Evolutionary conservation across 148 eudicot genomes (phyloP).

Genomic region (Camellia lanceoleosa): DNA sequence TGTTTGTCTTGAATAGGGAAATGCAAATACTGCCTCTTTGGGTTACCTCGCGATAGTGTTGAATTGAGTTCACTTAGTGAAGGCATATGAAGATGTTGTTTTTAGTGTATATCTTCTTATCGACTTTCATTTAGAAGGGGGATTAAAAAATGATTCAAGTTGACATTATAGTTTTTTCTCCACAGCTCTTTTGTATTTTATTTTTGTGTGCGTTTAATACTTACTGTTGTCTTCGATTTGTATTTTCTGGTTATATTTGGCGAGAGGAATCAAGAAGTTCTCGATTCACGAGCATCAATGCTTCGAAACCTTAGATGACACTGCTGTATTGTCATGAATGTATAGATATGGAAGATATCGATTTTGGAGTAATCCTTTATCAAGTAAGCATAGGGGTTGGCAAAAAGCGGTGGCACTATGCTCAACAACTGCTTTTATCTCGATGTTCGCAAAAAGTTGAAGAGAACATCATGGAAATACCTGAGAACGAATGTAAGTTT

Average conservation of each 20-base stretch:
- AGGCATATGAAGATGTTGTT: no score
- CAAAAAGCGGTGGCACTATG: constrained; percentile 94
- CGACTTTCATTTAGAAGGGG: not conserved
- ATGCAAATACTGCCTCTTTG: no score
- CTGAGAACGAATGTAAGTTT: constrained; percentile 79
- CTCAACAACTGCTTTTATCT: constrained; percentile 70
- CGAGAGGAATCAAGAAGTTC: not conserved
- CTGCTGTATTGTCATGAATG: constrained; percentile 5
- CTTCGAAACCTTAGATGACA: not conserved
- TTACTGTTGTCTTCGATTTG: not conserved
- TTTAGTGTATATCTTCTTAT: not conserved
- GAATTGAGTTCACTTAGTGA: no score
- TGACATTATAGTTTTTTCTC: not conserved
- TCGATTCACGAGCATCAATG: not conserved
- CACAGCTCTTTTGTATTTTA: not conserved
- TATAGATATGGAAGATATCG: constrained; percentile 87
- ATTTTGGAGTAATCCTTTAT: constrained; percentile 66
- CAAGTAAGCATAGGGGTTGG: constrained; percentile 68
- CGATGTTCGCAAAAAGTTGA: constrained; percentile 75
- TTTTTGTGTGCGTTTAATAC: not conserved
- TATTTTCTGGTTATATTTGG: not conserved
- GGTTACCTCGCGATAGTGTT: no score
- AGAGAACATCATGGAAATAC: constrained; percentile 81
- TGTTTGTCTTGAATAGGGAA: no score
- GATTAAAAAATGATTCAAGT: not conserved